Base-by-base conservation (phyloP, 2,329 filamentous ascomycete genomes). In the Monilinia polystroma region DNA sequence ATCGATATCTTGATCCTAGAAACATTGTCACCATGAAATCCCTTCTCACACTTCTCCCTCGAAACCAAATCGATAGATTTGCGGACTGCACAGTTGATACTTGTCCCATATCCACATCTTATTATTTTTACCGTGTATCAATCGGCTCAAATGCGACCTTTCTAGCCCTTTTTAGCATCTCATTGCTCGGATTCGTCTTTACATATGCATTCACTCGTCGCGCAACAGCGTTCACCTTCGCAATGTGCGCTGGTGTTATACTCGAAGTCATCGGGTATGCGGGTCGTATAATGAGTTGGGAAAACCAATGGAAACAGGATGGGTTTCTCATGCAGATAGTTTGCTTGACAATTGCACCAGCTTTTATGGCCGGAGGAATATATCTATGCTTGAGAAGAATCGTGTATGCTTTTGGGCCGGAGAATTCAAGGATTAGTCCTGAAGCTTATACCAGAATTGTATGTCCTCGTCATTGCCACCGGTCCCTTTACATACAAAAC, bases 271-370 rank as follows among this genome's bases (percentile, higher is more conserved):
- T 87, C 32, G 87, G 87, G 14, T 90, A 90, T 70, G 77, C 76
- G 0, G 87, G 83, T 3, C 81, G 88, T 12, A 77, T 90, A 43
- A 77, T 83, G 72, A 82, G 85, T 73, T 82, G 81, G 73, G 60
- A 81, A 49, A 82, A 89, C 72, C 81, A 81, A 4, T 88, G 81
- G 79, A 70, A 72, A n/a, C 74, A 80, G 69, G 74, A 77, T 52
- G 77, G 78, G 26, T 85, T 85, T 75, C 72, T 84, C 66, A 83
- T 87, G 49, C 85, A 89, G 74, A 83, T 87, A 49, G 81, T 84
- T 73, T 85, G 83, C 70, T 79, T 91, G 66, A 90, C 87, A 4
- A 82, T 90, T 67, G 87, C 80, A 0, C 87, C 88, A 0, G 87
- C 87, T 1, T 90, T 89, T 73, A 80, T 89, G 74, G 83, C 85